Percentiles rank a stretch among this genome's conserved stretches.
Conservation (phyloP, 2,329 filamentous ascomycete genomes). For the Fusarium musae region DNA sequence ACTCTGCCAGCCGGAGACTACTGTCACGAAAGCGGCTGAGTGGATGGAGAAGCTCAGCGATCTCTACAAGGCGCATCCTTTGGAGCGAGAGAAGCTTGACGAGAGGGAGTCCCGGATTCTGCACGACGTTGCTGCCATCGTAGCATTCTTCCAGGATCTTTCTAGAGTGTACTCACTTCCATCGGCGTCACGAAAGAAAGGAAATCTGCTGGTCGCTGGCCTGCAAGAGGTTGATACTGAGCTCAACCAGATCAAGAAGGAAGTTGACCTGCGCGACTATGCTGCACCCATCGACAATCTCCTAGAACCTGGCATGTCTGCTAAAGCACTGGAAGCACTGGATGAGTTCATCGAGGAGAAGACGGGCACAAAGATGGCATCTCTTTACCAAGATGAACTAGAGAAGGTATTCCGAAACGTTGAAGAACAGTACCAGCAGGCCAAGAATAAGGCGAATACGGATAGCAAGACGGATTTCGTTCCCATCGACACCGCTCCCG, state of each 20-base stretch:
- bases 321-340: slow-evolving; percentile 49
- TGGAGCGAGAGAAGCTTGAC: slow-evolving; percentile 48
- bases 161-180: slow-evolving; percentile 51
- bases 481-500: slow-evolving; percentile 25
- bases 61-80: slow-evolving; percentile 49
- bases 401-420: slow-evolving; percentile 52
- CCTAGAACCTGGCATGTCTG: slow-evolving; percentile 52
- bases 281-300: slow-evolving; percentile 56
- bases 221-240: slow-evolving; percentile 51
- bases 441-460: slow-evolving; percentile 39
- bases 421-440: slow-evolving; percentile 42
- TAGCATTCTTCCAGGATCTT: slow-evolving; percentile 54
- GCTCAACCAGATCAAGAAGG: slow-evolving; percentile 51
- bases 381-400: slow-evolving; percentile 57
- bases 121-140: slow-evolving; percentile 51
- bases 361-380: slow-evolving; percentile 53
- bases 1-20: slow-evolving; percentile 55
- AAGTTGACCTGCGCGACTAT: slow-evolving; percentile 54
- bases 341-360: slow-evolving; percentile 53
- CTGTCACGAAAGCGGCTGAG: slow-evolving; percentile 48
- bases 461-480: slow-evolving; percentile 12
- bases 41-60: slow-evolving; percentile 56
- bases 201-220: slow-evolving; percentile 50
- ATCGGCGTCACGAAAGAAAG: slow-evolving; percentile 52
- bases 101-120: slow-evolving; percentile 51